A percentile compares a stretch with the other conserved stretches of the same genome.
Conservation (phyloP, 2,329 filamentous ascomycete species). For the Paraphaeosphaeria minitans region DNA sequence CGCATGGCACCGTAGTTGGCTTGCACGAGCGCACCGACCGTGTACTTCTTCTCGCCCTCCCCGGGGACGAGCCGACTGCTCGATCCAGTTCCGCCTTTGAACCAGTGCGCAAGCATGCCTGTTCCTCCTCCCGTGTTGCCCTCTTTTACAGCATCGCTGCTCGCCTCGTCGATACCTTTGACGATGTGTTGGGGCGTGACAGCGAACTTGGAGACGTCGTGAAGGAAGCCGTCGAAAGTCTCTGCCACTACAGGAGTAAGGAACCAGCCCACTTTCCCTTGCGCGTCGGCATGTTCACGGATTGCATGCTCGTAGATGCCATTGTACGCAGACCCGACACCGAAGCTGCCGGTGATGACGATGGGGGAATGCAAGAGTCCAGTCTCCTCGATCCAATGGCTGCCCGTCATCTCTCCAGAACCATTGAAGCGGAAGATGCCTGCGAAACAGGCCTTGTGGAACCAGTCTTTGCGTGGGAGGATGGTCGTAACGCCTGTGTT, state of each 20-base stretch:
- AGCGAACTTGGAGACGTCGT: conserved; percentile 61
- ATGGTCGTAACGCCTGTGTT: conserved; percentile 54
- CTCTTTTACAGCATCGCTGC: conserved; percentile 60
- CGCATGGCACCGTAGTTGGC: conserved; percentile 66
- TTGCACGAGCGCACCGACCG: conserved; percentile 66
- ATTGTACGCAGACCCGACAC: conserved; percentile 63
- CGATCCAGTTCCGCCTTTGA: conserved; percentile 70
- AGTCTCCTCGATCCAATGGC: conserved; percentile 66
- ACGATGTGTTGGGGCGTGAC: conserved; percentile 61
- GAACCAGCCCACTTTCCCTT: conserved; percentile 58
- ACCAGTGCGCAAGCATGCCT: conserved; percentile 69
- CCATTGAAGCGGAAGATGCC: conserved; percentile 66
- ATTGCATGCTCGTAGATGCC: conserved; percentile 64
- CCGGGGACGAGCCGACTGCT: conserved; percentile 60
- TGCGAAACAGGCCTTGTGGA: conserved; percentile 49
- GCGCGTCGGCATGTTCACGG: conserved; percentile 49
- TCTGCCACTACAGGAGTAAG: conserved; percentile 64
- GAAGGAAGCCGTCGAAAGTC: conserved; percentile 68
- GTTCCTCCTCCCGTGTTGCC: conserved; percentile 71
- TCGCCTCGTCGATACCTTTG: conserved; percentile 58
- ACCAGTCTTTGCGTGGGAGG: conserved; percentile 50
- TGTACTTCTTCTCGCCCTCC: conserved; percentile 52
- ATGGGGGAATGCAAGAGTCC: conserved; percentile 65
- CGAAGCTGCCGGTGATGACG: conserved; percentile 63
- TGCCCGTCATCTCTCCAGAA: conserved; percentile 66